Conservation (phyloP, 208 protist genomes). For the Leishmania lainsoni region DNA sequence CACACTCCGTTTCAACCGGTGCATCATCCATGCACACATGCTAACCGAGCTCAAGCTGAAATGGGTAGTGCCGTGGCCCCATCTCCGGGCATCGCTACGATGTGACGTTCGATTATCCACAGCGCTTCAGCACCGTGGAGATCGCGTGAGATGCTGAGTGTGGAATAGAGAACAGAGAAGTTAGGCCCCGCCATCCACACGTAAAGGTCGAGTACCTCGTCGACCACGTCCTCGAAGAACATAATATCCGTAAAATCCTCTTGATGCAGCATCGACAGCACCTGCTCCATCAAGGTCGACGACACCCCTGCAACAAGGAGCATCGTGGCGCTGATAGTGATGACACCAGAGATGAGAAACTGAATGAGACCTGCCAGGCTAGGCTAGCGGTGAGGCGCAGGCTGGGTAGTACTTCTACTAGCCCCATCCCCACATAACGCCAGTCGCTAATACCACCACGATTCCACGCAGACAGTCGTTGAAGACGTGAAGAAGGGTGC, state of each 20-base stretch:
- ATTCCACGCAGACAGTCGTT: constrained; percentile 22
- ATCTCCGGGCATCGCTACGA: constrained; percentile 23
- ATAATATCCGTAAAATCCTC: constrained; percentile 12
- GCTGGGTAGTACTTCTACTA: constrained; percentile 19
- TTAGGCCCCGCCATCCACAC: constrained; percentile 18
- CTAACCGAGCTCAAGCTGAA: constrained; percentile 19
- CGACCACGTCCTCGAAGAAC: constrained; percentile 10
- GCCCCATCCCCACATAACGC: constrained; percentile 17
- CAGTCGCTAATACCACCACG: constrained; percentile 14
- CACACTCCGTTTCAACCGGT: background rate
- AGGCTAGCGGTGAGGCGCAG: constrained; percentile 28
- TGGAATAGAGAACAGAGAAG: constrained; percentile 20
- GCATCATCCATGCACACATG: constrained; percentile 14
- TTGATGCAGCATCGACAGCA: constrained; percentile 24
- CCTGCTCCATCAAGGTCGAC: constrained; percentile 24
- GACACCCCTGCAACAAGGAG: constrained; percentile 20
- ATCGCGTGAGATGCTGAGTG: constrained; percentile 16
- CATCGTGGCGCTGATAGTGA: constrained; percentile 29
- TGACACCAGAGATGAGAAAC: constrained; percentile 13
- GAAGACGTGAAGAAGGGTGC: constrained; percentile 28
- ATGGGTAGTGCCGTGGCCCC: constrained; percentile 27
- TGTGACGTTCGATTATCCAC: constrained; percentile 20
- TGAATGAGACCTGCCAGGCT: constrained; percentile 23
- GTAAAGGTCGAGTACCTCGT: constrained; percentile 25
- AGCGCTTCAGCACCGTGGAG: constrained; percentile 14